Conservation (phyloP, 2,329 filamentous ascomycete genomes). For the Mycosphaerella sp. region DNA sequence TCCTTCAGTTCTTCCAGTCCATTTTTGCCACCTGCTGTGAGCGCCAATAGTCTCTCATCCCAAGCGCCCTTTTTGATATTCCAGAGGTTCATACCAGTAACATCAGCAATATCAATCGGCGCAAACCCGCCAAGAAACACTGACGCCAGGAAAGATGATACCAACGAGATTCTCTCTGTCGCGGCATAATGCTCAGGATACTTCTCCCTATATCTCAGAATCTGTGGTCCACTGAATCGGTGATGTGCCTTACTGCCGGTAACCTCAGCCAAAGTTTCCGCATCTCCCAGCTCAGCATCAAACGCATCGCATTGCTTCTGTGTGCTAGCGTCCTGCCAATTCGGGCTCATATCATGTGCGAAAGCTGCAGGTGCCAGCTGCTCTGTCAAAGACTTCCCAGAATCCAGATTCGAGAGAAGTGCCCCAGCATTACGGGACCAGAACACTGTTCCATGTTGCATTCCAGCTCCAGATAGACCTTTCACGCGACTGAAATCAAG, state of each 20-base stretch:
- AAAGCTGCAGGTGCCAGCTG: conserved; percentile 65
- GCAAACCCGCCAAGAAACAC: conserved; percentile 79
- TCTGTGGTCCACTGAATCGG: conserved; percentile 97
- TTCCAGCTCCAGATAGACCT: conserved; percentile 84
- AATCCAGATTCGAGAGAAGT: conserved; percentile 56
- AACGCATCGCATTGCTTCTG: conserved; percentile 87
- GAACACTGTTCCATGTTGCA: conserved; percentile 97
- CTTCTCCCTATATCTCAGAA: conserved; percentile 76
- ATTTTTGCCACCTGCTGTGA: conserved; percentile 60
- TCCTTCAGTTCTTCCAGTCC: conserved; percentile 59
- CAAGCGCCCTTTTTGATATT: conserved; percentile 71
- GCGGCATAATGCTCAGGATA: conserved; percentile 73
- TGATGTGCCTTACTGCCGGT: conserved; percentile 95
- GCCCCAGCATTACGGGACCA: conserved; percentile 68
- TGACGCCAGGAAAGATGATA: conserved; percentile 91
- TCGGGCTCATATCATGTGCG: conserved; percentile 81
- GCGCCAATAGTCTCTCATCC: conserved; percentile 66
- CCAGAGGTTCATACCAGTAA: conserved; percentile 96
- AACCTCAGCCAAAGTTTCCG: conserved; percentile 63
- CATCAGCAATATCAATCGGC: conserved; percentile 88
- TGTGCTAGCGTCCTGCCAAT: conserved; percentile 97
- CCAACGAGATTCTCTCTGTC: conserved; percentile 81
- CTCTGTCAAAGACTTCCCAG: conserved; percentile 57
- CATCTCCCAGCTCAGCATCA: conserved; percentile 62
- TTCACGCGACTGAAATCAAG: conserved; percentile 68